phyloP scores from a whole-genome alignment of 106 monocot species.

The Gastrodia elata region DNA sequence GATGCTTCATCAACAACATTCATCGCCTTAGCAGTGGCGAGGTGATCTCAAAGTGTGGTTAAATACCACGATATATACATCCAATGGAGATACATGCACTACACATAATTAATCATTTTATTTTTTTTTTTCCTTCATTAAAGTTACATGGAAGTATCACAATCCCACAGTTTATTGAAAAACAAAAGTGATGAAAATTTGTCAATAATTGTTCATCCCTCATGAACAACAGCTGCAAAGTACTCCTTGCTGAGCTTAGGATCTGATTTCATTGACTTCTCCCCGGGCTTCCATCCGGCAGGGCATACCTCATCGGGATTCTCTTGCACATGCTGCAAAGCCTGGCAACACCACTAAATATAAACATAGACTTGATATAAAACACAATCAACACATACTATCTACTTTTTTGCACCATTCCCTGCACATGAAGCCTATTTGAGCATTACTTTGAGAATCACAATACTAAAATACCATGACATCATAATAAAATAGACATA shows the following conservation, averaged over 20 bases:
- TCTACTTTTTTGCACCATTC: no score
- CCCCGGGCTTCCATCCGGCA: slow-evolving; percentile 95
- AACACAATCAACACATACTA: background rate
- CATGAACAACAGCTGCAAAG: slow-evolving; percentile 61
- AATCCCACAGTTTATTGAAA: background rate
- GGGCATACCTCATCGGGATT: slow-evolving; percentile 95
- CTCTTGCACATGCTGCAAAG: slow-evolving; percentile 82
- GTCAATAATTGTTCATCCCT: background rate
- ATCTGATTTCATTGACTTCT: slow-evolving; percentile 92
- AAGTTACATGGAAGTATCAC: background rate
- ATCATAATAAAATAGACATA: no score
- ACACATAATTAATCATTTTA: background rate
- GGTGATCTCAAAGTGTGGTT: no score
- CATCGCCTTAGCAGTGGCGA: no score
- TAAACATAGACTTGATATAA: background rate
- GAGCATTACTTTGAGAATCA: no score
- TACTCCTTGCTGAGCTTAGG: slow-evolving; percentile 91
- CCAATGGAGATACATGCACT: background rate
- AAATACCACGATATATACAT: no score
- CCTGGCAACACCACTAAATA: slow-evolving; percentile 26
- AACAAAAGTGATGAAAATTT: background rate
- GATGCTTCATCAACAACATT: no score
- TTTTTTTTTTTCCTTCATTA: background rate
- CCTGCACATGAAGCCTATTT: no score
- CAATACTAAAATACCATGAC: no score